Conservation (phyloP, 75 land plant genomes). For the Ceratopteris richardii region DNA sequence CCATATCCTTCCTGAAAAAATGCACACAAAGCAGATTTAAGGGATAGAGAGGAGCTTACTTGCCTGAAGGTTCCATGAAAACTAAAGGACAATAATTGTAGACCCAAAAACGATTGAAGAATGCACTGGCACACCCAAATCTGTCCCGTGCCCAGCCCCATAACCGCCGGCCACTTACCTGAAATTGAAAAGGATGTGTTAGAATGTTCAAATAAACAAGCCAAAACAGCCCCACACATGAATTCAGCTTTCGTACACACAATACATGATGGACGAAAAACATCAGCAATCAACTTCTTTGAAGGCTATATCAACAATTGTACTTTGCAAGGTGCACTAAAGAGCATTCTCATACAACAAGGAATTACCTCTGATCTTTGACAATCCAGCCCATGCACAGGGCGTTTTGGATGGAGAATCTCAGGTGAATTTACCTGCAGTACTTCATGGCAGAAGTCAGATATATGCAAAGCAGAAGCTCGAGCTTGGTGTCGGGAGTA, state of each 20-base stretch:
- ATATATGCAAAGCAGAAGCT: no score
- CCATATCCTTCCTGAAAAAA: background rate
- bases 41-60: conserved; percentile 16
- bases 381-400: conserved; percentile 23
- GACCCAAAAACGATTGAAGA: conserved; percentile 32
- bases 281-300: no score
- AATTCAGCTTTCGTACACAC: no score
- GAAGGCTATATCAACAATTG: no score
- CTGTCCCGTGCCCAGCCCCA: conserved; percentile 37
- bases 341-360: no score
- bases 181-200: background rate
- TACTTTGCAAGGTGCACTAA: no score
- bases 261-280: background rate
- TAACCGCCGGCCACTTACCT: conserved; percentile 34
- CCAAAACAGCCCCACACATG: background rate
- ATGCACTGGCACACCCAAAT: conserved; percentile 20
- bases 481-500: no score
- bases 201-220: background rate
- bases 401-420: conserved; percentile 28
- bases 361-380: conserved; percentile 27
- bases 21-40: background rate
- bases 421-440: conserved; percentile 24
- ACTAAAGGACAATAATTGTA: conserved; percentile 39
- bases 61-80: conserved; percentile 35
- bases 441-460: background rate